Base-by-base conservation (phyloP, 2,329 filamentous ascomycete species). In the Neospermospora avenae region DNA sequence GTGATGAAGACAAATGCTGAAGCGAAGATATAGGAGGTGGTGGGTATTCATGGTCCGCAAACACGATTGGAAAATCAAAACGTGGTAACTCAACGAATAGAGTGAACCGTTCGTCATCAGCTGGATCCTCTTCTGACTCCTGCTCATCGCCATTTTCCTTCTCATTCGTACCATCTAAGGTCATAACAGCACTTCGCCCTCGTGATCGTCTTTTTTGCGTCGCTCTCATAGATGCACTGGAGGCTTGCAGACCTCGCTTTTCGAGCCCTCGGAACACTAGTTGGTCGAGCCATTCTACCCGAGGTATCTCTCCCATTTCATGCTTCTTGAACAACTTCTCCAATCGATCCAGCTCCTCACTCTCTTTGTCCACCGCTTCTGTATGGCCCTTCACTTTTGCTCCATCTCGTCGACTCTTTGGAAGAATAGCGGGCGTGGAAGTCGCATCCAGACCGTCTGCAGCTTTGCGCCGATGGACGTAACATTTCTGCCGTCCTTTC, bases 51-150 rank as follows among this genome's bases (percentile, higher is more conserved):
- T 95, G 86, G 72, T 99, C 95, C 31, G 91, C 90, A 77, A 96
- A 99, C 25, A 99, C 91, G 44, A 99, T 85, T 0, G 95, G 91
- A 68, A 97, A 96, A 71, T 99, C 95, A 72, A 97, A 99, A 11
- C 93, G 87, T 13, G 93, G 93, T 51, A 99, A 85, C 70, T 99
- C 95, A 52, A 99, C 82, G 70, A 96, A 92, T 18, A 99, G 83
- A 52, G 88, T 85, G 72, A 96, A 97, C 8, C 86, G 85, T 46
- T 86, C 82, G 42, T 85, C 78, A 69, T 58, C 66, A 18, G 63
- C 54, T 7, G 65, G 63, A 2, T 70, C 68, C 4, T 71, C 67
- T 20, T 73, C 70, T 42, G 72, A 66, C 25, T 73, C 71, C n/a
- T 72, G 72, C 28, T 81, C 77, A 8, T 75, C 73, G 28, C 77